Percentiles rank a stretch among this genome's conserved stretches.
phyloP scores from a whole-genome alignment of 2,329 filamentous ascomycete genomes.

The Cladophialophora immunda region DNA sequence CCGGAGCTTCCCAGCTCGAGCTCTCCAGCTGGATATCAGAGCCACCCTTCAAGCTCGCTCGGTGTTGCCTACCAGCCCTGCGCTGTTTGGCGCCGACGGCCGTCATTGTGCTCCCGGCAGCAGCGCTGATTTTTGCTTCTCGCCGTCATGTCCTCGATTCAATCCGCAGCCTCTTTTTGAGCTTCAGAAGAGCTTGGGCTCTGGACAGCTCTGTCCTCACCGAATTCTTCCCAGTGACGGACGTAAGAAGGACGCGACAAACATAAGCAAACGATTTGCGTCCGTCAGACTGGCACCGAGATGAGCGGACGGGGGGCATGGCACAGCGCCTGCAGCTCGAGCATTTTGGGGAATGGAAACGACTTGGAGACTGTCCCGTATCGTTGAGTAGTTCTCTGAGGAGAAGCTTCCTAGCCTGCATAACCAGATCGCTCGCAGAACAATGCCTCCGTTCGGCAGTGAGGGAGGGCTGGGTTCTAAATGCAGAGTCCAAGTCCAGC shows the following conservation, averaged over 20 bases:
- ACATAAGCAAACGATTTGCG: slow-evolving; percentile 17
- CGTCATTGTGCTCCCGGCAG: slow-evolving; percentile 7
- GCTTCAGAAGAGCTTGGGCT: background rate
- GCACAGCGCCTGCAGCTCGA: background rate
- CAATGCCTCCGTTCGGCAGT: slow-evolving; percentile 20
- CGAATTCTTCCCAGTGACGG: background rate
- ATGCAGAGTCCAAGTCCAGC: slow-evolving; percentile 8
- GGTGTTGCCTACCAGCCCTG: slow-evolving; percentile 1
- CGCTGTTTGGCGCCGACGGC: background rate
- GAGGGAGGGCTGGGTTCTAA: slow-evolving; percentile 8
- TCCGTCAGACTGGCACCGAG: slow-evolving; percentile 8
- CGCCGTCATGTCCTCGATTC: background rate
- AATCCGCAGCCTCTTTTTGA: background rate
- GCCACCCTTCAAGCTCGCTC: slow-evolving; percentile 18
- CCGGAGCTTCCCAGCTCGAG: slow-evolving; percentile 10
- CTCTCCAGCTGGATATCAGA: slow-evolving; percentile 21
- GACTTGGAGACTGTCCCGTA: background rate
- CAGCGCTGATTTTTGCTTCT: background rate
- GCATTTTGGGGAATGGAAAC: background rate
- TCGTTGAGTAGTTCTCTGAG: background rate
- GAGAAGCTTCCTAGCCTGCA: background rate
- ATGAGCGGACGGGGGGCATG: background rate
- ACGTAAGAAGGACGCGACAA: background rate
- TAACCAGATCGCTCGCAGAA: background rate
- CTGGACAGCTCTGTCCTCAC: background rate